Base-by-base conservation (phyloP, 352 stramenopile genomes). In the Pythium biforme region DNA sequence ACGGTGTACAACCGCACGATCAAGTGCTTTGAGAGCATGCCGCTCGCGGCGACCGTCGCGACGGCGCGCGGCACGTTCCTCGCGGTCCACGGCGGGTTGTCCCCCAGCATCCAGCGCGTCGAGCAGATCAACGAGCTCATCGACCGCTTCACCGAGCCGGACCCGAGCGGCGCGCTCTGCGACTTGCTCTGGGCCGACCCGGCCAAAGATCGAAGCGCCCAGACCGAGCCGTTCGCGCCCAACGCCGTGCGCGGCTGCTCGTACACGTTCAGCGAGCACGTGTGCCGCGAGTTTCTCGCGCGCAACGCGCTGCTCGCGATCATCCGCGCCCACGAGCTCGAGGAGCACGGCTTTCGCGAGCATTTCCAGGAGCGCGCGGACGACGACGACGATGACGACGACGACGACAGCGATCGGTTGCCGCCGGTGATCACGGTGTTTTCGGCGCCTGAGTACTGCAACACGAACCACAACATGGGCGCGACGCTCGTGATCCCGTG, bases 131-230 rank as follows among this genome's bases (percentile, higher is more conserved):
- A 94, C 54, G 66, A 72, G 19, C 63, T 76, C 4, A 73, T 94
- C 41, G 81, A 92, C 55, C 83, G 83, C 20, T 92, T 92, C 62
- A 80, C 89, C 62, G 85, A 94, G 53, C 83, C 83, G 7, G 82
- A 91, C 55, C 80, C 81, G 8, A 86, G 73, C n/a, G 85, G 97
- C 49, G 79, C 98, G 20, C 71, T 99, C 19, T 99, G 98, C 69
- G 98, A 99, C 76, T 80, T 99, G 62, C 78, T 99, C 34, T 99
- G 98, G 98, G 95, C 95, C n/a, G 98, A 99, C 72, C 98, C 98
- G 40, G 96, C 98, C 52, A 99, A 98, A 69, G 77, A 86, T 4
- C 56, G 68, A 9, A 55, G 62, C 5, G 48, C 69, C 14, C 71
- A 90, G 41, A 62, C 72, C 22, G 63, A 70, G 20, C 41, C 41